Percentiles rank a stretch among this genome's conserved stretches.
Conservation (phyloP, 345 rosid genomes). For the Citropsis articulata region DNA sequence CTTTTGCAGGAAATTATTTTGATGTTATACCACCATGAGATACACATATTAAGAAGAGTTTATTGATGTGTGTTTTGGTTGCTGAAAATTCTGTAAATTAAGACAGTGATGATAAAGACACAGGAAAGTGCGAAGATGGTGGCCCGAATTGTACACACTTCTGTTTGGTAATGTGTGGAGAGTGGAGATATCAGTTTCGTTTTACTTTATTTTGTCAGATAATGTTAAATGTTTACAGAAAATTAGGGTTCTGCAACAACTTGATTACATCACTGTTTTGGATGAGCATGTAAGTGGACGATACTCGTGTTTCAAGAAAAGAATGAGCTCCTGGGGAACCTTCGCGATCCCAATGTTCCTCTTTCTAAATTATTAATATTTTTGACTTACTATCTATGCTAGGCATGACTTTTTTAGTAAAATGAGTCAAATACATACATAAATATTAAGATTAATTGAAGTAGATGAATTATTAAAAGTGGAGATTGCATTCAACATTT, state of each 20-base stretch:
- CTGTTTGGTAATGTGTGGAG: slow-evolving; percentile 13
- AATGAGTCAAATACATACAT: no score
- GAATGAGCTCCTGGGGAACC: no score
- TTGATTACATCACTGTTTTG: slow-evolving; percentile 19
- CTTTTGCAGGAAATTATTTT: background rate
- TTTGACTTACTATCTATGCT: no score
- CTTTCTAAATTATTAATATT: no score
- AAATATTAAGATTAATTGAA: no score
- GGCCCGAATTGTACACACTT: slow-evolving; percentile 2
- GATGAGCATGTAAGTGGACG: slow-evolving; percentile 2
- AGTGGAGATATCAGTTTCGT: background rate
- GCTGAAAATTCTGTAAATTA: background rate
- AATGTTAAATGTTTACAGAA: background rate
- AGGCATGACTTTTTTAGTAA: no score
- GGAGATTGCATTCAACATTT: no score
- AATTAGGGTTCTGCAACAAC: background rate
- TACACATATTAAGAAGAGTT: background rate
- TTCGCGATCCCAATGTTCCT: no score
- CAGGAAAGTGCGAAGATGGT: background rate
- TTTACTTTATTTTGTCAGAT: background rate
- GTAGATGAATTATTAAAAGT: no score
- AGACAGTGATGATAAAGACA: background rate
- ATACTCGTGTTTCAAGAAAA: background rate
- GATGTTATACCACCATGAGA: background rate
- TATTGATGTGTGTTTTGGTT: slow-evolving; percentile 3